A percentile compares a stretch with the other conserved stretches of the same genome.
Conservation (phyloP, 2,329 filamentous ascomycete genomes). For the Fusarium tuaranense region DNA sequence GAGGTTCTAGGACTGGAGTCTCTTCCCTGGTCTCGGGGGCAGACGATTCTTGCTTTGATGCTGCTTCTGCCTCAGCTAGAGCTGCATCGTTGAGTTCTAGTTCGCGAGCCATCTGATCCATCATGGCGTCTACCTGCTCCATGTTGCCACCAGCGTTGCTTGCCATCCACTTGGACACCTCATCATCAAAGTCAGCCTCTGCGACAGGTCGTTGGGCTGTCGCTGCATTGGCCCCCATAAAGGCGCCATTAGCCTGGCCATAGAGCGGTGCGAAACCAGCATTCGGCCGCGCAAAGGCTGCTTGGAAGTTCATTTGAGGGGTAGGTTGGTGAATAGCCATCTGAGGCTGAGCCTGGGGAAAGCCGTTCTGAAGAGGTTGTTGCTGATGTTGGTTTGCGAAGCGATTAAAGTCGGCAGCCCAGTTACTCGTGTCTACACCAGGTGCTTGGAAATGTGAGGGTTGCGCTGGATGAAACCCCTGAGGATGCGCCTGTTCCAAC, state of each 20-base stretch:
- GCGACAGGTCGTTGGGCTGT: conserved; percentile 36
- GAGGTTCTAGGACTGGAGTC: conserved; percentile 42
- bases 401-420: conserved; percentile 54
- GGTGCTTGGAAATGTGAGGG: conserved; percentile 41
- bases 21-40: conserved; percentile 14
- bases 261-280: conserved; percentile 46
- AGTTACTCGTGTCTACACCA: conserved; percentile 44
- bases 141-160: conserved; percentile 49
- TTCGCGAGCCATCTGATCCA: conserved; percentile 57
- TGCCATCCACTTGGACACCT: conserved; percentile 57
- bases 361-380: conserved; percentile 33
- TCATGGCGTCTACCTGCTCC: conserved; percentile 55
- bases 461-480: conserved; percentile 36
- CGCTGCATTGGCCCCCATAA: conserved; percentile 40
- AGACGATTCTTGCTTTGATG: conserved; percentile 10
- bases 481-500: conserved; percentile 44
- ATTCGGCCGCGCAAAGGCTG: conserved; percentile 46
- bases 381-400: conserved; percentile 46
- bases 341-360: conserved; percentile 37
- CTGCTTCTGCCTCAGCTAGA: conserved; percentile 39
- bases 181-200: conserved; percentile 54
- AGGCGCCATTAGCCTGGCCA: conserved; percentile 41
- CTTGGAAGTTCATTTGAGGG: conserved; percentile 46
- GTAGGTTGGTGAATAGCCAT: conserved; percentile 39
- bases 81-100: conserved; percentile 52